Evolutionary conservation across 148 eudicot genomes (phyloP), one percentile per base, ranked within the genome.

Genomic region (Arctostaphylos glauca): DNA sequence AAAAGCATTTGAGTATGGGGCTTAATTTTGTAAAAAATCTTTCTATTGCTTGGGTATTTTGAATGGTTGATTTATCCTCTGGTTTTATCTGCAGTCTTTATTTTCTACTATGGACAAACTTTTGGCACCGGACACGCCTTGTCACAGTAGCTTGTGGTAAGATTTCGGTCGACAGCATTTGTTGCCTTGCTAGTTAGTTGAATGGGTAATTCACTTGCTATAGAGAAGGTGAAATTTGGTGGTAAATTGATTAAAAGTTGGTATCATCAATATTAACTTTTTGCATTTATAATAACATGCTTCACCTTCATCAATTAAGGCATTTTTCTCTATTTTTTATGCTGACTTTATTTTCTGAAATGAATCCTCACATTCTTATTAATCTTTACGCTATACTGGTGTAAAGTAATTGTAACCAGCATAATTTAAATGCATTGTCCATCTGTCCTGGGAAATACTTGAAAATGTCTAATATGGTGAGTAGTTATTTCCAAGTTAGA

Each of bases 111-210:
- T 94, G 78, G 98, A 96, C 82, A 93, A 91, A 85, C 92, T 87
- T 78, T 75, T 96, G 87, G 94, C 92, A 77, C 97, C 98, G 10
- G 93, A 96, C 82, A 89, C 86, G 81, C 98, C 98, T 82, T 92
- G 95, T 86, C 95, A 96, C 84, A 83, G 88, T 87, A 87, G 97
- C 89, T 90, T 95, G 87, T 94, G 98, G 96, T 92, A 90, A 92
- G 92, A 76, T 67, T 67, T 49, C 50, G 2, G 54, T 56, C 21
- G 6, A 44, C 25, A 78, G 46, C 56, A 60, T 81, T 59, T 54
- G 78, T 46, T 79, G 49, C 19, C 52, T 79, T 21, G 0, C 38
- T 76, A 6, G 56, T 9, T 10, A 23, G 6, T 50, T 75, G 13
- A 18, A 12, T n/a, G 59, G 31, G 38, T n/a, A 14, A 49, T 75